Conservation (phyloP, 257 asterid species). For the Scutellaria barbata region DNA sequence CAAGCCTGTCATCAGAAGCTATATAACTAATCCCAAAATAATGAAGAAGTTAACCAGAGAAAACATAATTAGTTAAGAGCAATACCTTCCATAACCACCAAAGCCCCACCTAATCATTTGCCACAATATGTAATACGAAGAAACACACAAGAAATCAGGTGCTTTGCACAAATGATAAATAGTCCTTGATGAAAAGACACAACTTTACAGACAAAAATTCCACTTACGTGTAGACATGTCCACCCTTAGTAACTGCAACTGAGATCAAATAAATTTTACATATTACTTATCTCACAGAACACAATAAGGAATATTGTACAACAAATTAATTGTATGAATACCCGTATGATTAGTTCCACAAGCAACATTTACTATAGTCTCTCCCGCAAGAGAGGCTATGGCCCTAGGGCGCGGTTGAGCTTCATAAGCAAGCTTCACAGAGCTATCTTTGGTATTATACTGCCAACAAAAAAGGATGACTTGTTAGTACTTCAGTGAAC, state of each 20-base stretch:
- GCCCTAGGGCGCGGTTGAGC: slow-evolving; percentile 95
- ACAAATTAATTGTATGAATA: slow-evolving; percentile 26
- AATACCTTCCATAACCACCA: slow-evolving; percentile 98
- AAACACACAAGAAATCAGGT: slow-evolving; percentile 29
- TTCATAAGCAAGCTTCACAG: slow-evolving; percentile 97
- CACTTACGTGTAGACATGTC: slow-evolving; percentile 97
- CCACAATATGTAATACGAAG: slow-evolving; percentile 14
- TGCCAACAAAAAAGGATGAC: slow-evolving; percentile 41
- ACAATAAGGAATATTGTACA: not conserved
- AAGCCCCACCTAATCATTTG: slow-evolving; percentile 81
- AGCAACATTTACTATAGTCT: slow-evolving; percentile 88
- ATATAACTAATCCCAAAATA: slow-evolving; percentile 31
- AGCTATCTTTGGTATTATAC: slow-evolving; percentile 95
- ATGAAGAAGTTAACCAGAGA: slow-evolving; percentile 28
- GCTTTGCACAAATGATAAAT: not conserved
- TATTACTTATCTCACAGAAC: slow-evolving; percentile 22
- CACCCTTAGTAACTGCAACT: slow-evolving; percentile 92
- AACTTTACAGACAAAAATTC: slow-evolving; percentile 30
- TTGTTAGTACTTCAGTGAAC: slow-evolving; percentile 18
- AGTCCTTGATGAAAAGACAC: slow-evolving; percentile 14
- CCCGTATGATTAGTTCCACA: slow-evolving; percentile 99
- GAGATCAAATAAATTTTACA: slow-evolving; percentile 45
- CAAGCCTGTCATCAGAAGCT: slow-evolving; percentile 68
- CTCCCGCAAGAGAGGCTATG: slow-evolving; percentile 81
- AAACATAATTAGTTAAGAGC: slow-evolving; percentile 17